Evolutionary conservation across 2,329 filamentous ascomycete genomes (phyloP), one percentile per base, ranked within the genome.

Genomic region (Mycosphaerelloides madeirae): DNA sequence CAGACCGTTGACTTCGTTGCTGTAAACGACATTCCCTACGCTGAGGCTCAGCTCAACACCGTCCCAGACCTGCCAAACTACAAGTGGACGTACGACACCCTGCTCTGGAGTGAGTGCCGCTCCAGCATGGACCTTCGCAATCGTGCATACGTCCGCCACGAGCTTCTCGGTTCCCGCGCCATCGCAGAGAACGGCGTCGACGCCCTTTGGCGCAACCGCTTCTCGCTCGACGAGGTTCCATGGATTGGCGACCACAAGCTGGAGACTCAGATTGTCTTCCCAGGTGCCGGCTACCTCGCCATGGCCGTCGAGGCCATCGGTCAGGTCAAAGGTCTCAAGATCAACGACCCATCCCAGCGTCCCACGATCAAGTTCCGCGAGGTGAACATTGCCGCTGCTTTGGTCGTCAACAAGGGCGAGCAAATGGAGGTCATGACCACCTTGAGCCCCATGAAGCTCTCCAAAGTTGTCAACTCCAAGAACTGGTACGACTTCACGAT

Each of bases 381-480:
- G 25, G 43, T 52, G n/a, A 29, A 34, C 16, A 43, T 52, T 18
- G 14, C 28, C 14, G 3, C 28, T 7, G 43, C 42, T 3, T 14
- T 49, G 12, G 3, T 20, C 2, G 29, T 49, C 2, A 31, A 41
- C 2, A 34, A 44, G 18, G 29, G 20, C 6, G 32, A 48, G 20
- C 38, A 37, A 18, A 20, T 41, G 13, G 49, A 49, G 19, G 37
- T 46, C 18, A 43, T 46, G 33, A 15, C 40, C 15, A 37, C 43
- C 14, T 31, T 47, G 6, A 35, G 42, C 13, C 44, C 40, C n/a
- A 18, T 28, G 15, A 38, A 18, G n/a, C 22, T 34, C 4, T 43
- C 38, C 6, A 43, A 38, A 20, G 39, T 31, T 13, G 39, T 12
- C 20, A 18, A 14, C 16, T 25, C 31, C 13, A 16, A 5, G 5